These are phyloP conservation scores for Paramecium octaurelia DNA, from an alignment of 73 alveolate species.

Conservation along the genomic window DNA sequence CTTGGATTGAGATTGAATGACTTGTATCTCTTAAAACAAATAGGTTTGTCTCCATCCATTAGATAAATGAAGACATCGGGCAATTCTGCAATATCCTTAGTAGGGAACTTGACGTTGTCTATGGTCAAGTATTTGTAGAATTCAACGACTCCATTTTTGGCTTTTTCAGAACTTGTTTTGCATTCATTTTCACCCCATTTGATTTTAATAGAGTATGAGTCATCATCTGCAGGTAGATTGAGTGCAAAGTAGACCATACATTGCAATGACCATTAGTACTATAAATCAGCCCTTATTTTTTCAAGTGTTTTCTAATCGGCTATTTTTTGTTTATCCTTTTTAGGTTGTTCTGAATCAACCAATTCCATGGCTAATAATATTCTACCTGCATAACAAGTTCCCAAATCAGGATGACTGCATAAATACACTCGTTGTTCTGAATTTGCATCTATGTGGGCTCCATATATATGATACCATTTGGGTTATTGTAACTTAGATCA, in stretches of 20 bases:
- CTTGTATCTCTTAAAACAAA: conserved; percentile 50
- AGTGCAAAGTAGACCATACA: conserved; percentile 17
- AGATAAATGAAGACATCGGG: conserved; percentile 57
- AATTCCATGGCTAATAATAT: conserved; percentile 20
- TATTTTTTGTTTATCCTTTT: neutral
- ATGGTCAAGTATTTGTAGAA: neutral
- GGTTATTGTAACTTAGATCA: neutral
- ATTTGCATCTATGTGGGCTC: conserved; percentile 50
- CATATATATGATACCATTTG: conserved; percentile 53
- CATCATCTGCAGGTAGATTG: conserved; percentile 35
- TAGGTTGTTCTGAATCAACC: conserved; percentile 28
- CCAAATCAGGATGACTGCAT: conserved; percentile 61
- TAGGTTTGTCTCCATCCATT: conserved; percentile 59
- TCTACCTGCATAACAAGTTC: conserved; percentile 60
- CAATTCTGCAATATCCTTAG: neutral
- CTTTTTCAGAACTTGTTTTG: conserved; percentile 42
- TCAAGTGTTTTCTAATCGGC: neutral
- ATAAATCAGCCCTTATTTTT: neutral
- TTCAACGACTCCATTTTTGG: conserved; percentile 46
- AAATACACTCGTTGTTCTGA: conserved; percentile 28
- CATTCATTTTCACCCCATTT: conserved; percentile 51
- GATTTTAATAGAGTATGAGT: conserved; percentile 22
- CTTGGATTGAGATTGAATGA: neutral
- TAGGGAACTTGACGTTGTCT: neutral
- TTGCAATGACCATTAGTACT: neutral